Evolutionary conservation across 495 filamentous ascomycete genomes (phyloP), one percentile per base, ranked within the genome.

Genomic region (Aspergillus funiculosus): DNA sequence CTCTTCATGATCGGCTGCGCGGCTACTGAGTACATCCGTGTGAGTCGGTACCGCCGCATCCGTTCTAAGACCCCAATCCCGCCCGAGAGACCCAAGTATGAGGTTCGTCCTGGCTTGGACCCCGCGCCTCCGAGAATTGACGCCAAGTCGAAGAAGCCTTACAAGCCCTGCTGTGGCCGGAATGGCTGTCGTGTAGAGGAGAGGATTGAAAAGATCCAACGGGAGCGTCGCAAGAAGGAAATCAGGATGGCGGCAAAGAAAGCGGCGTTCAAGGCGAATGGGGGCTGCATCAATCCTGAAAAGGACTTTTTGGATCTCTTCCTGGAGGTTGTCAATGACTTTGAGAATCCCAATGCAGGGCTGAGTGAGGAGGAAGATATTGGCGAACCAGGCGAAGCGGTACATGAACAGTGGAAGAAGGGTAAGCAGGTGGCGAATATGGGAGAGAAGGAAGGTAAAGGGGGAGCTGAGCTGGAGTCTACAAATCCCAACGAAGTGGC

Each of bases 11-110:
- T 30, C 0, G 25, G 5, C 1, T 39, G 48, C 0, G 9, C 17
- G 9, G 26, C 35, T 11, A 10, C 27, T 8, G 44, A 46, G 27
- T 56, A 56, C 27, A 27, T 56, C 10, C 39, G 48, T 9, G 20
- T 56, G 14, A 5, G 2, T 9, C 30, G 38, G n/a, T 49, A 56
- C 25, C 43, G 22, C 5, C 40, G 19, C 18, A n/a, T n/a, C n/a
- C n/a, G n/a, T n/a, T n/a, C n/a, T 14, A 31, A 35, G 10, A 10
- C 17, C 8, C 20, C 22, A 14, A 14, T 13, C 14, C 17, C 27
- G 19, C 37, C 26, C 19, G 14, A n/a, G 10, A 37, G 25, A 24
- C 17, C n/a, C 8, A 6, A 14, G 24, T 35, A n/a, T 5, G 10
- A 28, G 9, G 15, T 28, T 32, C 6, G 31, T 25, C 13, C 42